Conservation (phyloP, 75 land plant genomes). For the Chamaecyparis obtusa region DNA sequence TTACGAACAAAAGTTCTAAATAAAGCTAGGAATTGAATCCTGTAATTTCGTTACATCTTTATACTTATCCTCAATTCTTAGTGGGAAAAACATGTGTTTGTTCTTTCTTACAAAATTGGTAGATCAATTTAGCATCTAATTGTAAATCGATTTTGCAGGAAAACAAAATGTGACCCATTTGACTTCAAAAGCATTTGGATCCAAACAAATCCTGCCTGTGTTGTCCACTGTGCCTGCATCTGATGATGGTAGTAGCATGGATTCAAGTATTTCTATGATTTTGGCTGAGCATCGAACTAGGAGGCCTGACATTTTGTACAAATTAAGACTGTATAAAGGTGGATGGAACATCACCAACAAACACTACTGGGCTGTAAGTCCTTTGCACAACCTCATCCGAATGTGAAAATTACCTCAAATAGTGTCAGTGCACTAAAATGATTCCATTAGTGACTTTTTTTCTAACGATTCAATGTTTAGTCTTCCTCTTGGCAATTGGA, state of each 20-base stretch:
- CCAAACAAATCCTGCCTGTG: not conserved
- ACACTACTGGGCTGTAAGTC: constrained; percentile 92
- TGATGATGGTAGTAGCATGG: not conserved
- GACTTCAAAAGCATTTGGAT: not conserved
- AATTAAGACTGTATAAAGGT: constrained; percentile 47
- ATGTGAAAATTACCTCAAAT: not conserved
- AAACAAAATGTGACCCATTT: not conserved
- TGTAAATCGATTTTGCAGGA: not conserved
- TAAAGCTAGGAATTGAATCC: not conserved
- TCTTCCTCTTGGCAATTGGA: not conserved
- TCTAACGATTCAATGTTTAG: not conserved
- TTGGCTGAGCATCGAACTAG: constrained; percentile 70
- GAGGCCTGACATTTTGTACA: constrained; percentile 60
- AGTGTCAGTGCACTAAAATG: not conserved
- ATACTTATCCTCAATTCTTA: not conserved
- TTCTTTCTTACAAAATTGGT: not conserved
- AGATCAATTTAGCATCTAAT: not conserved
- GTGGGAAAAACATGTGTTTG: not conserved
- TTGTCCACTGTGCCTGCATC: not conserved
- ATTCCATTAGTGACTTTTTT: not conserved
- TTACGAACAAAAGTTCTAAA: not conserved
- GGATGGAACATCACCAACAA: constrained; percentile 84
- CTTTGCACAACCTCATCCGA: not conserved
- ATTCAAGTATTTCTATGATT: constrained; percentile 28
- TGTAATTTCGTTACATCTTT: not conserved